Base-by-base conservation (phyloP, 805 yeast species). In the Wickerhamomyces xylosicus region DNA sequence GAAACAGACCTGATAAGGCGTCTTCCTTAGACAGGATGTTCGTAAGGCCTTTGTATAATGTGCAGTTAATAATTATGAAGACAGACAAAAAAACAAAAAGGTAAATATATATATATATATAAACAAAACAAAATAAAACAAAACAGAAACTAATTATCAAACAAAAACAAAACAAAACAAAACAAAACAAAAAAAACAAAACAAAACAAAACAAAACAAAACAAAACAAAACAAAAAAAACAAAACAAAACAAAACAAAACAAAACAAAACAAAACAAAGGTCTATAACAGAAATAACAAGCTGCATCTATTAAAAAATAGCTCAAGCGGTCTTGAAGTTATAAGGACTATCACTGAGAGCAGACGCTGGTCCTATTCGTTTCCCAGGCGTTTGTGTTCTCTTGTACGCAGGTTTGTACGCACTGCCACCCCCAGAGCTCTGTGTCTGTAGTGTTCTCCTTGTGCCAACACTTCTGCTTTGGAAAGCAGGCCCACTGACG, bases 291-390 rank as follows among this genome's bases (percentile, higher is more conserved):
- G 5, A 15, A 27, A 15, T 15, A 16, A 36, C 10, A 31, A 31
- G 13, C 11, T 21, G 9, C n/a, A 19, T 31, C 40, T 28, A 14
- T 19, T 29, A 37, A 14, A 17, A 20, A 37, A 22, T 22, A 19
- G 17, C 13, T 18, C 19, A 21, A 31, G 19, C 19, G 50, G 46
- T 61, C 47, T 66, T 58, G 34, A 63, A 50, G 32, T 58, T 67
- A 46, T 71, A 73, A 2, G 75, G 72, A 46, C 71, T 63, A 41
- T 66, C 70, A 33, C 54, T 50, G 4, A 62, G 49, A 28, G 60
- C 40, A 1, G 72, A 59, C 8, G 73, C 67, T 11, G 72, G 59
- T 3, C 70, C 66, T 22, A 66, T 34, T 35, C 53, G 52, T 22
- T 58, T 59, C 33, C 49, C 60, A 4, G 53, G 54, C 18, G 54